Base-by-base conservation (phyloP, 306 rosid genomes). In the Corylus heterophylla region DNA sequence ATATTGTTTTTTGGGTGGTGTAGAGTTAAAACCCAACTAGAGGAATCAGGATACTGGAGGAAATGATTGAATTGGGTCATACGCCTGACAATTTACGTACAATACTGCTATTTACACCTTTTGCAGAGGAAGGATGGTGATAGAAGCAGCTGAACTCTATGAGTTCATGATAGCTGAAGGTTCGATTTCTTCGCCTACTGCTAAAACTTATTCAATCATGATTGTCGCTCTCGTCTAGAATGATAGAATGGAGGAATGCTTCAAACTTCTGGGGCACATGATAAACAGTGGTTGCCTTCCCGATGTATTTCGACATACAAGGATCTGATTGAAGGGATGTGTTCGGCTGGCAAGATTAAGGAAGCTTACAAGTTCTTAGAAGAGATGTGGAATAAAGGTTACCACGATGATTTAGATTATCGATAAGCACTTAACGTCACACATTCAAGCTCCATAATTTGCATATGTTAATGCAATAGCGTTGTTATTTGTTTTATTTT, bases 351-450 rank as follows among this genome's bases (percentile, higher is more conserved):
- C 71, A 92, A 90, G 84, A 82, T 87, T 51, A 89, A 86, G 14
- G 92, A 83, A 83, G 98, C 97, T 20, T 91, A 91, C 87, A 88
- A 85, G 47, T 92, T 94, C 80, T 82, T 94, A 79, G 90, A 91
- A 68, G 97, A 89, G 95, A 94, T 94, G 98, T 95, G 97, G 74
- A 94, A 83, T 87, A 94, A 89, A 84, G 97, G 97, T 80, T 94
- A 92, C 81, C 97, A n/a, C n/a, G n/a, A n/a, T n/a, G n/a, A n/a
- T n/a, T n/a, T n/a, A n/a, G n/a, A n/a, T n/a, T n/a, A n/a, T n/a
- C n/a, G n/a, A n/a, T n/a, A n/a, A n/a, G n/a, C 90, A 6, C 90
- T 95, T 51, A 97, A 94, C 85, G 84, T 94, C 37, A n/a, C n/a
- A n/a, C n/a, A n/a, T n/a, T n/a, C n/a, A n/a, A n/a, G n/a, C n/a